These are phyloP conservation scores for Fusarium metavorans DNA, from an alignment of 2,329 filamentous ascomycete genomes.

Conservation along the genomic window DNA sequence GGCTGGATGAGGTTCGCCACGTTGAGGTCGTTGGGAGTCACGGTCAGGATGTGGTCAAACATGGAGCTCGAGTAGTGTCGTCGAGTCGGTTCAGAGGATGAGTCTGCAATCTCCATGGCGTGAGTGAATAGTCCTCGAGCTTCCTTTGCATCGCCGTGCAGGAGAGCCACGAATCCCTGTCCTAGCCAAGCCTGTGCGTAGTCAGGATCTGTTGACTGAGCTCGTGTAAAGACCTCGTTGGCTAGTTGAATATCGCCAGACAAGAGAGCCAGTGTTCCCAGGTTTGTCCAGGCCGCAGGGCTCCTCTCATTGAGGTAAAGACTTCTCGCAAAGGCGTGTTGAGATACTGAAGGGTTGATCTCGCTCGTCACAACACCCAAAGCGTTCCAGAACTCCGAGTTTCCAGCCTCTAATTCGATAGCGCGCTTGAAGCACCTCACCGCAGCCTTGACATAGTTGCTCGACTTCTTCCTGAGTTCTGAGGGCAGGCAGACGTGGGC, in stretches of 20 bases:
- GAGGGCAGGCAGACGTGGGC: slow-evolving; percentile 76
- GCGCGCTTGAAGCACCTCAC: slow-evolving; percentile 94
- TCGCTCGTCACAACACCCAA: slow-evolving; percentile 90
- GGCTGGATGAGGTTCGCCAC: slow-evolving; percentile 81
- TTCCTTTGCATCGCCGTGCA: slow-evolving; percentile 80
- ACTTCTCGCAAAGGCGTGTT: slow-evolving; percentile 93
- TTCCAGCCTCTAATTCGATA: slow-evolving; percentile 94
- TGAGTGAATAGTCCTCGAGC: slow-evolving; percentile 90
- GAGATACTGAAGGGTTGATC: slow-evolving; percentile 87
- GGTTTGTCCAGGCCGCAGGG: slow-evolving; percentile 88
- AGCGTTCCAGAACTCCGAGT: slow-evolving; percentile 97
- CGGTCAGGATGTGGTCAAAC: slow-evolving; percentile 82
- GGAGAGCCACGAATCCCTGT: slow-evolving; percentile 85
- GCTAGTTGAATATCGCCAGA: slow-evolving; percentile 88
- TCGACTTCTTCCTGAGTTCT: slow-evolving; percentile 66
- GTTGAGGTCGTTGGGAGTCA: slow-evolving; percentile 59
- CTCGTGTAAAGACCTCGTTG: slow-evolving; percentile 88
- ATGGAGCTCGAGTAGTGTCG: slow-evolving; percentile 83
- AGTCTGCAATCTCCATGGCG: slow-evolving; percentile 90
- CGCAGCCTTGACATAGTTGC: slow-evolving; percentile 81
- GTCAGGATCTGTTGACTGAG: slow-evolving; percentile 94
- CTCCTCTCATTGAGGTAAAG: slow-evolving; percentile 92
- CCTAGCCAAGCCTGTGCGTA: slow-evolving; percentile 95
- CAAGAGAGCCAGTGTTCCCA: slow-evolving; percentile 86
- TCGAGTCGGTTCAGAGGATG: slow-evolving; percentile 78